Conservation (phyloP, 352 stramenopile genomes). For the Plasmopara viticola region DNA sequence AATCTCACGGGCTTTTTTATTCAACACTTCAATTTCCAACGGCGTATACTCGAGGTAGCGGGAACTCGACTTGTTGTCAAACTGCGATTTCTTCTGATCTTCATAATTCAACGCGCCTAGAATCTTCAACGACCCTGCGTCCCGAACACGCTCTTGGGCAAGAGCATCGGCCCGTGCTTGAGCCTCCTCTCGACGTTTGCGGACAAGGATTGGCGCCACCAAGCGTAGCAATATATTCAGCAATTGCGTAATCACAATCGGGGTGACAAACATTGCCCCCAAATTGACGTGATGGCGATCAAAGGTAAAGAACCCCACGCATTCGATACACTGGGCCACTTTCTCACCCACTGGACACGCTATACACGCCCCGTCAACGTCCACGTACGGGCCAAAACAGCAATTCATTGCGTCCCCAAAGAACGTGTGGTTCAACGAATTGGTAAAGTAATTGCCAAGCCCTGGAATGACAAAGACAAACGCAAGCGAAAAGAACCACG, state of each 20-base stretch:
- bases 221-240: constrained; percentile 72
- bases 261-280: constrained; percentile 81
- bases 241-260: constrained; percentile 78
- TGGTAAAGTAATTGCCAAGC: constrained; percentile 78
- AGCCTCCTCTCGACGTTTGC: constrained; percentile 52
- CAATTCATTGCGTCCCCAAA: constrained; percentile 82
- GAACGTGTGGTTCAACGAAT: constrained; percentile 76
- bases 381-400: constrained; percentile 82
- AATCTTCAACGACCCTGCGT: constrained; percentile 75
- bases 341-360: constrained; percentile 60
- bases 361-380: constrained; percentile 58
- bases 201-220: constrained; percentile 62
- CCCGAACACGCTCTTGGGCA: constrained; percentile 63
- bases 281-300: constrained; percentile 80
- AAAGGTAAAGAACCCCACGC: constrained; percentile 76
- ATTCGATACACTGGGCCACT: constrained; percentile 66
- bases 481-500: constrained; percentile 87
- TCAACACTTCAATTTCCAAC: constrained; percentile 56
- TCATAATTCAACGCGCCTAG: constrained; percentile 74
- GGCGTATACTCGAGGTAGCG: constrained; percentile 61
- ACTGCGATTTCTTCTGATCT: constrained; percentile 60
- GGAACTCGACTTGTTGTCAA: constrained; percentile 61
- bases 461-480: constrained; percentile 86
- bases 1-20: constrained; percentile 59
- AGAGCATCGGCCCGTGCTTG: constrained; percentile 49